phyloP scores from a whole-genome alignment of 2,329 filamentous ascomycete species.

The Claviceps capensis region DNA sequence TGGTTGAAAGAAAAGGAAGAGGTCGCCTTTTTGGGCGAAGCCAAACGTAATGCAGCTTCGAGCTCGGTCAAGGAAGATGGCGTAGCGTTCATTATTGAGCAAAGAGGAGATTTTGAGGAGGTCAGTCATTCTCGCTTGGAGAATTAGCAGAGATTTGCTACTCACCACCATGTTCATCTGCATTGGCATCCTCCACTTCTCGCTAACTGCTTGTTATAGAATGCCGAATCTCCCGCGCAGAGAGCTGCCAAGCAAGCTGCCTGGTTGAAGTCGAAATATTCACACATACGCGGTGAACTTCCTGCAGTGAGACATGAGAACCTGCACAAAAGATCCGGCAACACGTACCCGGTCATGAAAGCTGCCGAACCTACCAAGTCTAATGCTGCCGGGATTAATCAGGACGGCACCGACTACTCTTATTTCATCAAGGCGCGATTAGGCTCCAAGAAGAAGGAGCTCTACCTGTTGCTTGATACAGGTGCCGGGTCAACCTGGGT shows the following conservation, averaged over 20 bases:
- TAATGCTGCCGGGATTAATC: slow-evolving; percentile 41
- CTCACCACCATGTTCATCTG: background rate
- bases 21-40: slow-evolving; percentile 9
- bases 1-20: slow-evolving; percentile 20
- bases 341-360: slow-evolving; percentile 32
- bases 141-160: background rate
- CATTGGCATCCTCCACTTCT: slow-evolving; percentile 12
- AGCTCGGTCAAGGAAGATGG: slow-evolving; percentile 7
- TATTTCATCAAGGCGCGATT: slow-evolving; percentile 47
- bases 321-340: slow-evolving; percentile 22
- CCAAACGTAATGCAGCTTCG: slow-evolving; percentile 11
- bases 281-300: background rate
- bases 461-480: slow-evolving; percentile 53
- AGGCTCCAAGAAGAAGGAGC: slow-evolving; percentile 37
- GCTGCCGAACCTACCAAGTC: slow-evolving; percentile 31
- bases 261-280: slow-evolving; percentile 8
- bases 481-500: slow-evolving; percentile 70
- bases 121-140: slow-evolving; percentile 1
- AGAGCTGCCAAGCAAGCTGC: slow-evolving; percentile 8
- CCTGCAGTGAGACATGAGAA: background rate
- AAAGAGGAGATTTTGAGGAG: slow-evolving; percentile 14
- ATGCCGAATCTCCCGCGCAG: slow-evolving; percentile 1
- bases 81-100: slow-evolving; percentile 28
- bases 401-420: slow-evolving; percentile 52
- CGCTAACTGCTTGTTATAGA: slow-evolving; percentile 2